These are phyloP conservation scores for Coniochaeta ligniaria DNA, from an alignment of 2,329 filamentous ascomycete species.

Conservation along the genomic window DNA sequence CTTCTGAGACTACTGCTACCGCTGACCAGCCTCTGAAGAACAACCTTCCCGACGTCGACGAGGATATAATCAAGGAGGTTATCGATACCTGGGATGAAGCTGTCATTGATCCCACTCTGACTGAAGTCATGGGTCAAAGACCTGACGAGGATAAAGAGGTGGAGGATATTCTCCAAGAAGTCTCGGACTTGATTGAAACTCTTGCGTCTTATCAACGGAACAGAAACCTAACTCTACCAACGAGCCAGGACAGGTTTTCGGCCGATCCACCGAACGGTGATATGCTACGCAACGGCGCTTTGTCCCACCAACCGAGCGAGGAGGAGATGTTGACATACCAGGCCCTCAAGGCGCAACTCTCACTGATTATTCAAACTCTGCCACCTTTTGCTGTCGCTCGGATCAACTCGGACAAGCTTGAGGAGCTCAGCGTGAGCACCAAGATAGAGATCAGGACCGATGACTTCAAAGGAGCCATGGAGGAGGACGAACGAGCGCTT, in stretches of 20 bases:
- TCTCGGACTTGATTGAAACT: conserved; percentile 70
- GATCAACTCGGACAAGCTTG: conserved; percentile 78
- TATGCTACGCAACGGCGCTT: conserved; percentile 59
- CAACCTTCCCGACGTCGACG: conserved; percentile 25
- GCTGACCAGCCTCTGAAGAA: conserved; percentile 18
- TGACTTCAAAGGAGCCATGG: conserved; percentile 72
- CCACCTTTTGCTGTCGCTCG: conserved; percentile 84
- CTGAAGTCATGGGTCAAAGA: conserved; percentile 43
- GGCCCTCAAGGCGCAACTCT: conserved; percentile 66
- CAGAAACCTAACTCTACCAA: conserved; percentile 62
- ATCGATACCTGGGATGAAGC: conserved; percentile 53
- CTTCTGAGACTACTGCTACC: conserved; percentile 22
- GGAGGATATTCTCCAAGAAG: conserved; percentile 64
- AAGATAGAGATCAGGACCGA: conserved; percentile 67
- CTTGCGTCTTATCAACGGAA: conserved; percentile 74
- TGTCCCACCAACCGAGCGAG: conserved; percentile 56
- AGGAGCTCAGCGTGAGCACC: conserved; percentile 73
- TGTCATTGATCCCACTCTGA: conserved; percentile 50
- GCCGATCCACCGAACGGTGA: conserved; percentile 59
- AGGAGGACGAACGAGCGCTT: conserved; percentile 66
- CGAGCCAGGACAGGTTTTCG: conserved; percentile 52
- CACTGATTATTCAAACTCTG: conserved; percentile 64
- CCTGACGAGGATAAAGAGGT: conserved; percentile 50
- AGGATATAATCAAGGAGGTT: conserved; percentile 42
- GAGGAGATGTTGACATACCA: conserved; percentile 59